Evolutionary conservation across 768 basidiomycete species (phyloP).

Genomic region (Russula brevipes): DNA sequence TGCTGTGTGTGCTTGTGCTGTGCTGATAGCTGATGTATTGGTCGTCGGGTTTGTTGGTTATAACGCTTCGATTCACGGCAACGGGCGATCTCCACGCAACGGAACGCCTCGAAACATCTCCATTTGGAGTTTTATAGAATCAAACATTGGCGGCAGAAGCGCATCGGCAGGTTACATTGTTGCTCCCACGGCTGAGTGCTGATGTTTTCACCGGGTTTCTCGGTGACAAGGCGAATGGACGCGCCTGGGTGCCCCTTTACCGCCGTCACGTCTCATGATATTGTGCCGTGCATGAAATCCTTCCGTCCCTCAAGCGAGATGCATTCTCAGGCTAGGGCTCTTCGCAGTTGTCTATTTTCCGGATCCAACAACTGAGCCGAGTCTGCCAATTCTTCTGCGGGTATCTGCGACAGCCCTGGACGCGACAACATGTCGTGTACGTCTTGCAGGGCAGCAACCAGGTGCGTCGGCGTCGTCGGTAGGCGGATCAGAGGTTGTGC

Average conservation of each 20-base stretch:
- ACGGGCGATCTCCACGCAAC: not conserved
- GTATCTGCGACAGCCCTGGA: constrained; percentile 6
- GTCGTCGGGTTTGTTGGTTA: no score
- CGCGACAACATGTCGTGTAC: constrained; percentile 6
- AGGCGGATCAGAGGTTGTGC: not conserved
- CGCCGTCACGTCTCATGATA: no score
- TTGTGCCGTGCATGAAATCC: not conserved
- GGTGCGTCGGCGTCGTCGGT: not conserved
- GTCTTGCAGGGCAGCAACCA: not conserved
- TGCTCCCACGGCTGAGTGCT: no score
- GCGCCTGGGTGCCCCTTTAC: not conserved
- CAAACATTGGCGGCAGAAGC: no score
- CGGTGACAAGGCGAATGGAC: not conserved
- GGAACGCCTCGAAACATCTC: no score
- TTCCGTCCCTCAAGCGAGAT: not conserved
- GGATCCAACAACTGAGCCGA: not conserved
- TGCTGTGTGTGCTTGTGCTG: no score
- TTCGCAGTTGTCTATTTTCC: not conserved
- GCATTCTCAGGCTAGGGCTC: not conserved
- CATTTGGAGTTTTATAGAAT: no score
- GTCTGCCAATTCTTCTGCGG: not conserved
- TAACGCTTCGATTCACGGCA: not conserved
- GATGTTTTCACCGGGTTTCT: not conserved
- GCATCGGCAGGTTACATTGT: no score
- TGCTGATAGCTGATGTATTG: no score